Evolutionary conservation across 768 basidiomycete genomes (phyloP).

Genomic region (Naganishia kalamii): DNA sequence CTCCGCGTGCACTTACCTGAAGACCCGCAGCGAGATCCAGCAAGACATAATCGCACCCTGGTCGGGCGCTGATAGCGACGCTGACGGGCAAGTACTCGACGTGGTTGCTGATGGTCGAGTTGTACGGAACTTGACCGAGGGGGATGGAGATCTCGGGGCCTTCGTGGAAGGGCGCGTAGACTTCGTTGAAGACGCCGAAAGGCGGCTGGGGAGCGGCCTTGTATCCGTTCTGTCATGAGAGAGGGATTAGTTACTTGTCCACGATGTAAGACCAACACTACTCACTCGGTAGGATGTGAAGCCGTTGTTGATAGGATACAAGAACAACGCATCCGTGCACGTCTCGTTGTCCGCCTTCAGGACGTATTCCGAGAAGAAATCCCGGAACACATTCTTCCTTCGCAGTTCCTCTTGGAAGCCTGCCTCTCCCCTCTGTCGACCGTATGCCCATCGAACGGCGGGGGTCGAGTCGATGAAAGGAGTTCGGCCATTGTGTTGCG

Average conservation of each 20-base stretch:
- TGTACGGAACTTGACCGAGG: conserved; percentile 38
- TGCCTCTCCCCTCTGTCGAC: conserved; percentile 21
- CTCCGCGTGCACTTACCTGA: conserved; percentile 25
- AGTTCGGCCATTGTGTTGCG: conserved; percentile 29
- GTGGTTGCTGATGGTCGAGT: conserved; percentile 29
- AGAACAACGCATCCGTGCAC: conserved; percentile 33
- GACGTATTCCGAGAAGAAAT: conserved; percentile 27
- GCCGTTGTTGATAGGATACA: conserved; percentile 24
- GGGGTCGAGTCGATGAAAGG: conserved; percentile 34
- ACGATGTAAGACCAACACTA: background rate
- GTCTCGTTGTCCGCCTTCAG: conserved; percentile 27
- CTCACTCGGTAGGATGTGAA: conserved; percentile 29
- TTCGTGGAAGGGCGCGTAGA: conserved; percentile 24
- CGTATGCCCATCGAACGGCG: conserved; percentile 30
- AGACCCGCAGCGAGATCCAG: conserved; percentile 35
- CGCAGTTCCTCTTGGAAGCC: conserved; percentile 25
- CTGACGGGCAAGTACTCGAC: conserved; percentile 39
- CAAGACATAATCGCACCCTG: conserved; percentile 38
- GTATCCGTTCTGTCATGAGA: conserved; percentile 23
- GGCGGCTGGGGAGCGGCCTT: conserved; percentile 18
- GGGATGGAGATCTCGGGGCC: conserved; percentile 34
- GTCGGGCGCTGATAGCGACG: conserved; percentile 30
- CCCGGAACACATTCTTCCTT: conserved; percentile 30
- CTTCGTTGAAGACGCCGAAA: conserved; percentile 25
- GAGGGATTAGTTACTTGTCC: background rate